Evolutionary conservation across 129 eudicot genomes (phyloP).

Genomic region (Artemisia tridentata): DNA sequence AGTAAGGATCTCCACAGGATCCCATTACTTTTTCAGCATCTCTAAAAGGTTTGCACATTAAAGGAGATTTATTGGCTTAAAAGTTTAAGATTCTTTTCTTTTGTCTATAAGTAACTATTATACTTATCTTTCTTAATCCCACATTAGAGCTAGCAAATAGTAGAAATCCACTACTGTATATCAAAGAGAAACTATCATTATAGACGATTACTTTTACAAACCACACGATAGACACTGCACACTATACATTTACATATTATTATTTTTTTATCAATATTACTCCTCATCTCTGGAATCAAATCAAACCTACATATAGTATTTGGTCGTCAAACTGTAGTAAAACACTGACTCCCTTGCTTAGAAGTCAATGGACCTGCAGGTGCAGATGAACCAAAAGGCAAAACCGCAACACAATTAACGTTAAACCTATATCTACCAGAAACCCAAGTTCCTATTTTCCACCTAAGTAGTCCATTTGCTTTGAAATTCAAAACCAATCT

Average conservation of each 20-base stretch:
- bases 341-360: conserved; percentile 66
- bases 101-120: not conserved
- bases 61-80: conserved; percentile 23
- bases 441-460: conserved; percentile 85
- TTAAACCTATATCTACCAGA: conserved; percentile 62
- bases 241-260: conserved; percentile 23
- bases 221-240: conserved; percentile 18
- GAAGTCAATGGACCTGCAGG: conserved; percentile 59
- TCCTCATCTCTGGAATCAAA: not conserved
- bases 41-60: conserved; percentile 12
- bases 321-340: conserved; percentile 41
- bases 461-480: conserved; percentile 59
- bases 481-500: conserved; percentile 51
- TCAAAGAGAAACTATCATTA: conserved; percentile 16
- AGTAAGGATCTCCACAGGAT: not conserved
- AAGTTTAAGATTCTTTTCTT: conserved; percentile 10
- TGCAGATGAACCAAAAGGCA: conserved; percentile 53
- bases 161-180: conserved; percentile 12
- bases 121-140: conserved; percentile 12
- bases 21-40: not conserved
- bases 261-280: not conserved
- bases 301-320: conserved; percentile 22
- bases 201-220: conserved; percentile 24
- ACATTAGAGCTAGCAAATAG: conserved; percentile 10
- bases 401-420: conserved; percentile 61